Percentiles rank a stretch among this genome's conserved stretches.
These are phyloP conservation scores for Coccomyxa sp. DNA, from an alignment of 139 green algal genomes.

Conservation along the genomic window DNA sequence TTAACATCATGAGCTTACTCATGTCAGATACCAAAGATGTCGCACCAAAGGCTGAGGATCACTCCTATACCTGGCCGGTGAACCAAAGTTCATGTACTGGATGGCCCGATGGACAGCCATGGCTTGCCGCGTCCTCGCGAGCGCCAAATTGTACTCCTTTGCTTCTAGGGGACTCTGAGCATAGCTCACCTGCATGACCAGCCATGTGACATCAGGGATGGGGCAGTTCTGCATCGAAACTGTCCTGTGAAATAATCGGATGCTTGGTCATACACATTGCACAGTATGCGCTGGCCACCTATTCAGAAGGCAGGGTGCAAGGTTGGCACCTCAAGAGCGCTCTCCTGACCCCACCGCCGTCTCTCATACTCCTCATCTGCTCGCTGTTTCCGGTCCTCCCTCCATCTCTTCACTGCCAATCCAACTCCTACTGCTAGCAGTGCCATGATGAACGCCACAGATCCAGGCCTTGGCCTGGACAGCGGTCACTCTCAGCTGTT, in stretches of 20 bases:
- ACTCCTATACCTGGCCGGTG: neutral
- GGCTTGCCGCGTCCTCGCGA: slow-evolving; percentile 66
- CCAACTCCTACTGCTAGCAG: neutral
- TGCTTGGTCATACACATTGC: too few relatives aligned
- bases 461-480: neutral
- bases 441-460: neutral
- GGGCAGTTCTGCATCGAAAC: neutral
- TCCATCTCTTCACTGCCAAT: neutral
- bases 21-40: too few relatives aligned
- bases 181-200: neutral
- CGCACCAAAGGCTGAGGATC: too few relatives aligned
- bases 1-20: neutral
- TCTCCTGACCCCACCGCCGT: neutral
- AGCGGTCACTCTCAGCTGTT: too few relatives aligned
- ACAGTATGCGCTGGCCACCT: neutral
- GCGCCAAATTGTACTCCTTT: slow-evolving; percentile 51
- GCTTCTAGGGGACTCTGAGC: slow-evolving; percentile 18
- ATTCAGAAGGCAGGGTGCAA: neutral
- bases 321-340: neutral
- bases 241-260: neutral
- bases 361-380: neutral
- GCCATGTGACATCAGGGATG: neutral
- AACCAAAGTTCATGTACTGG: slow-evolving; percentile 50
- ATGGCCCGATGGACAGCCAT: slow-evolving; percentile 55
- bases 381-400: neutral